Base-by-base conservation (phyloP, 306 rosid genomes). In the Crotalaria pallida region DNA sequence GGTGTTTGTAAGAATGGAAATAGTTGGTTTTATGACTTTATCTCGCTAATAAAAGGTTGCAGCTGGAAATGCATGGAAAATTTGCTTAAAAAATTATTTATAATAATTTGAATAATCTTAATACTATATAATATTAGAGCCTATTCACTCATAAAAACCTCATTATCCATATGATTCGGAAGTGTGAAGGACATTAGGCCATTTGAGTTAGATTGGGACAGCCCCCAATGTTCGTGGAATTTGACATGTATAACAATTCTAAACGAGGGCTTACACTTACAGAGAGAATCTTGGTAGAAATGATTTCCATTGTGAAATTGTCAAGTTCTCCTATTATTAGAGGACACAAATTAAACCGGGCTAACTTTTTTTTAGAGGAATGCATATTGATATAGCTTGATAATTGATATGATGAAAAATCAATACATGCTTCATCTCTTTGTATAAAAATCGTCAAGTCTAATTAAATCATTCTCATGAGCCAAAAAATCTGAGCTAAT, bases 331-430 rank as follows among this genome's bases (percentile, higher is more conserved):
- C 44, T 44, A 7, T 55, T 29, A 5, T 53, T 55, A 10, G 45
- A 58, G 43, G 16, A 10, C 43, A 31, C 57, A 56, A n/a, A n/a
- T n/a, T n/a, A n/a, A 56, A 7, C 36, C 7, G 5, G 36, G 36
- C 36, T n/a, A n/a, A n/a, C 64, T 67, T 59, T 67, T 24, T 34
- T 31, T 5, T 5, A 8, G 41, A 8, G 41, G 34, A 41, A 63
- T 34, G 50, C 24, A 40, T 31, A 73, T 34, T 22, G 13, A 7
- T 0, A 9, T n/a, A n/a, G n/a, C n/a, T n/a, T n/a, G n/a, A n/a
- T n/a, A n/a, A n/a, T n/a, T n/a, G 38, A 38, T 10, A 48, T 69
- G 71, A 68, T 67, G 75, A 47, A 68, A 26, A 59, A 76, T 76
- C 76, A 68, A 59, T 50, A 24, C 55, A 47, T 27, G 21, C 73